These are phyloP conservation scores for Boechera stricta DNA, from an alignment of 345 rosid species.

Conservation along the genomic window DNA sequence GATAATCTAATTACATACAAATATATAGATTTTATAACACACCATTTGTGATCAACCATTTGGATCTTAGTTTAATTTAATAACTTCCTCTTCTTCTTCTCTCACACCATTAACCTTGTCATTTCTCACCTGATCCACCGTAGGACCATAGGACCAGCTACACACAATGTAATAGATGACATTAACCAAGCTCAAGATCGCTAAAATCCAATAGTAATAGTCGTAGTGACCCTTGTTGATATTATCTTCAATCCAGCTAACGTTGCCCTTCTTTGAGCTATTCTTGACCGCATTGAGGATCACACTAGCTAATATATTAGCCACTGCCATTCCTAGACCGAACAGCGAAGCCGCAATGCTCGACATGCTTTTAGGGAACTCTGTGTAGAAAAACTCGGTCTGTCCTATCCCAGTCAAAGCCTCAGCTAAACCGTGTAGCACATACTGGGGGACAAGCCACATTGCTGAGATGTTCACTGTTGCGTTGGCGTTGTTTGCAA, in stretches of 20 bases:
- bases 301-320: constrained; percentile 65
- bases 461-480: constrained; percentile 68
- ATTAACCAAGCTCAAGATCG: constrained; percentile 61
- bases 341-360: constrained; percentile 68
- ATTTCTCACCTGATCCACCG: constrained; percentile 47
- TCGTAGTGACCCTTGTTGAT: constrained; percentile 79
- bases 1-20: constrained; percentile 43
- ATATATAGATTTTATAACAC: constrained; percentile 25
- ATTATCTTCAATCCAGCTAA: constrained; percentile 73
- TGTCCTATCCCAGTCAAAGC: constrained; percentile 79
- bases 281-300: constrained; percentile 52
- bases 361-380: constrained; percentile 85
- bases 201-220: constrained; percentile 80
- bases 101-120: constrained; percentile 50
- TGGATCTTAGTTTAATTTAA: constrained; percentile 34
- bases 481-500: constrained; percentile 44
- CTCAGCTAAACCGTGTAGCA: constrained; percentile 71
- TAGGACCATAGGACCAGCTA: constrained; percentile 79
- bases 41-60: constrained; percentile 12
- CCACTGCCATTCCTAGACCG: constrained; percentile 72
- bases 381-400: constrained; percentile 75
- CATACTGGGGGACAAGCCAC: constrained; percentile 76
- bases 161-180: constrained; percentile 68
- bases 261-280: constrained; percentile 53
- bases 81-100: constrained; percentile 47